These are phyloP conservation scores for Chrysoporthe cubensis DNA, from an alignment of 2,329 filamentous ascomycete species.

Conservation along the genomic window DNA sequence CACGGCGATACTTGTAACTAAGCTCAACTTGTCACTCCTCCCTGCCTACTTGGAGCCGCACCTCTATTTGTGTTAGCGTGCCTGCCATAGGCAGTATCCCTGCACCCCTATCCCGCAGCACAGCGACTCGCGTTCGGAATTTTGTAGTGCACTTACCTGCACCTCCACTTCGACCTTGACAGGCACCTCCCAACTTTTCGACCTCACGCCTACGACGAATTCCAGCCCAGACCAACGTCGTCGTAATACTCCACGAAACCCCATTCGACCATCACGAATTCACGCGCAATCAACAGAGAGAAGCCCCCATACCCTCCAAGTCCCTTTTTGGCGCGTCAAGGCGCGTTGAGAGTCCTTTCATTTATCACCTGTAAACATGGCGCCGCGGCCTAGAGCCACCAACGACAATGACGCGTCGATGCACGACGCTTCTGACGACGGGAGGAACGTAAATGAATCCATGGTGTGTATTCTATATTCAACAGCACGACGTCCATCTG, in stretches of 20 bases:
- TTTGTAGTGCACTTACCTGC: slow-evolving; percentile 14
- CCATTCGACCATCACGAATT: not conserved
- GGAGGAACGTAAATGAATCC: slow-evolving; percentile 45
- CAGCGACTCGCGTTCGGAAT: slow-evolving; percentile 15
- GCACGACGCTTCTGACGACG: slow-evolving; percentile 59
- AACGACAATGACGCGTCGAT: slow-evolving; percentile 66
- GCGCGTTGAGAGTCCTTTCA: slow-evolving; percentile 24
- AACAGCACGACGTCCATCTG: not conserved
- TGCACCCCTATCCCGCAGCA: slow-evolving; percentile 17
- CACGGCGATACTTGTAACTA: no score
- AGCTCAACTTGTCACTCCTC: no score
- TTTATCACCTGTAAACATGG: slow-evolving; percentile 48
- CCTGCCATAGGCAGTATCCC: slow-evolving; percentile 5
- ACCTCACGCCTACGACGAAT: slow-evolving; percentile 16
- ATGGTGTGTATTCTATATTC: slow-evolving; percentile 48
- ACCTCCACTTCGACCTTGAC: slow-evolving; percentile 25
- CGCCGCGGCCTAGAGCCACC: slow-evolving; percentile 59
- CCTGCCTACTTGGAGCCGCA: slow-evolving; percentile 15
- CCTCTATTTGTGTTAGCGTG: slow-evolving; percentile 22
- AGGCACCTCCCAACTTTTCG: slow-evolving; percentile 22
- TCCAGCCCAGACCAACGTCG: slow-evolving; percentile 8
- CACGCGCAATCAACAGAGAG: slow-evolving; percentile 14
- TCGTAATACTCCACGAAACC: slow-evolving; percentile 14
- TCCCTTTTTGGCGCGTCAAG: slow-evolving; percentile 47
- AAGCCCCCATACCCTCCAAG: not conserved